phyloP scores from a whole-genome alignment of 2,329 filamentous ascomycete genomes.

The Ramularia endophylla region DNA sequence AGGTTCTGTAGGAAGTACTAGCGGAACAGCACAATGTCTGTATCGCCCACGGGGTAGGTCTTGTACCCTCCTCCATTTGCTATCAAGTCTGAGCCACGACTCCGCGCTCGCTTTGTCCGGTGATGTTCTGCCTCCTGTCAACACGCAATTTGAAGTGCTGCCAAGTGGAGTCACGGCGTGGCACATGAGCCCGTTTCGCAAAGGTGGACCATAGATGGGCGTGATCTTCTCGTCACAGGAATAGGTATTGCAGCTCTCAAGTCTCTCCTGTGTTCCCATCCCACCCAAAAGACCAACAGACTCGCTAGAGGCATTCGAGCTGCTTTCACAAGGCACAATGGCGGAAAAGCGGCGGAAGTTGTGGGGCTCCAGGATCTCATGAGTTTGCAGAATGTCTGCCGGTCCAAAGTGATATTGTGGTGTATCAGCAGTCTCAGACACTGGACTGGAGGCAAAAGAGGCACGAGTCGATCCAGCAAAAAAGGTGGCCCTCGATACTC shows the following conservation, averaged over 20 bases:
- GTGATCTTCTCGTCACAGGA: slow-evolving; percentile 21
- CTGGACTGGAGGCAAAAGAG: slow-evolving; percentile 16
- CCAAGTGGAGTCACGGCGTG: slow-evolving; percentile 67
- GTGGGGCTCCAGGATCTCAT: slow-evolving; percentile 22
- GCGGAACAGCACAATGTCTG: slow-evolving; percentile 60
- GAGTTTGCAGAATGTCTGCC: slow-evolving; percentile 22
- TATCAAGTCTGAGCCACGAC: slow-evolving; percentile 66
- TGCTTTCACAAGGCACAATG: slow-evolving; percentile 27
- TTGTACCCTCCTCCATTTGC: slow-evolving; percentile 58
- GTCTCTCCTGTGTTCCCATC: slow-evolving; percentile 43
- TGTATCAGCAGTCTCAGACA: slow-evolving; percentile 13
- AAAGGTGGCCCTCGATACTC: slow-evolving; percentile 20
- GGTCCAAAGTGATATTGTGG: slow-evolving; percentile 21
- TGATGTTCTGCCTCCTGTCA: slow-evolving; percentile 74
- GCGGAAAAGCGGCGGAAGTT: slow-evolving; percentile 36
- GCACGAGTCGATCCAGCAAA: slow-evolving; percentile 18
- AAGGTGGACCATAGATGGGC: slow-evolving; percentile 23
- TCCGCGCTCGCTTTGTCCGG: slow-evolving; percentile 63
- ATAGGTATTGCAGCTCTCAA: slow-evolving; percentile 44
- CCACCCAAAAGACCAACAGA: slow-evolving; percentile 40
- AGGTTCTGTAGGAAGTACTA: slow-evolving; percentile 31
- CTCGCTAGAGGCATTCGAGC: slow-evolving; percentile 23
- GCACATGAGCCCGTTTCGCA: slow-evolving; percentile 53
- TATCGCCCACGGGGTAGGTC: slow-evolving; percentile 67
- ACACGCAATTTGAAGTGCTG: slow-evolving; percentile 49